phyloP scores from a whole-genome alignment of 495 filamentous ascomycete genomes.

The Patellaria atrata region DNA sequence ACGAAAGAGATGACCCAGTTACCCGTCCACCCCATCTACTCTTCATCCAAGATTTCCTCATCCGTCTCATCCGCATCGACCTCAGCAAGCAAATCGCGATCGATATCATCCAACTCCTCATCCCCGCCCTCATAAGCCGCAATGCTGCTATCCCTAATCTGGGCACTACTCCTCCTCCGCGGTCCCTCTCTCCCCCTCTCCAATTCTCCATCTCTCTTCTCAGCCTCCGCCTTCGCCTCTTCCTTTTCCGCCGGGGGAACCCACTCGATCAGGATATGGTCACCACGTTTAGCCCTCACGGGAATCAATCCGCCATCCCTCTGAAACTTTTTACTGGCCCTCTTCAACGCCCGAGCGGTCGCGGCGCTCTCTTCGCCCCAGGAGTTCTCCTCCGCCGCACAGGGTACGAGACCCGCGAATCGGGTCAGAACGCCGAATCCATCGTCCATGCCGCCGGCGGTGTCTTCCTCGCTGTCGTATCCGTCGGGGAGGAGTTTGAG shows the following conservation, averaged over 20 bases:
- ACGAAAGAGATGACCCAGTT: no score
- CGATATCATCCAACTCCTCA: slow-evolving; percentile 1
- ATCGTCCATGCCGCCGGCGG: slow-evolving; percentile 3
- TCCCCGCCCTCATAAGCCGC: slow-evolving; percentile 3
- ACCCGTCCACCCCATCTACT: slow-evolving; percentile 4
- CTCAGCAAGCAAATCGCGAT: not conserved
- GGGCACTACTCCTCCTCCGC: slow-evolving; percentile 3
- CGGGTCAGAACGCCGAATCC: slow-evolving; percentile 3
- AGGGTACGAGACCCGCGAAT: slow-evolving; percentile 13
- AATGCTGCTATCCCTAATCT: slow-evolving; percentile 1
- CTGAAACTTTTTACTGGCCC: slow-evolving; percentile 19
- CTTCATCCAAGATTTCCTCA: slow-evolving; percentile 4
- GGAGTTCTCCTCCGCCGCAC: slow-evolving; percentile 17
- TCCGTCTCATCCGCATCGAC: slow-evolving; percentile 1
- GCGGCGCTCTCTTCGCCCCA: slow-evolving; percentile 24
- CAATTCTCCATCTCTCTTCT: slow-evolving; percentile 4
- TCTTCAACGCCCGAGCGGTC: slow-evolving; percentile 14
- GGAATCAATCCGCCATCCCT: slow-evolving; percentile 16
- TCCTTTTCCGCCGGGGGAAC: not conserved
- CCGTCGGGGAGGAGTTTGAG: slow-evolving; percentile 51
- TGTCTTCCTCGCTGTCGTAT: slow-evolving; percentile 66
- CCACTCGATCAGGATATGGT: not conserved
- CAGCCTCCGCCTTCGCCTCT: slow-evolving; percentile 8
- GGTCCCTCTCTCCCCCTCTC: slow-evolving; percentile 3
- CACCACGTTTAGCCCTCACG: not conserved